Base-by-base conservation (phyloP, 202 grass and related monocot species). In the Zizania palustris region DNA sequence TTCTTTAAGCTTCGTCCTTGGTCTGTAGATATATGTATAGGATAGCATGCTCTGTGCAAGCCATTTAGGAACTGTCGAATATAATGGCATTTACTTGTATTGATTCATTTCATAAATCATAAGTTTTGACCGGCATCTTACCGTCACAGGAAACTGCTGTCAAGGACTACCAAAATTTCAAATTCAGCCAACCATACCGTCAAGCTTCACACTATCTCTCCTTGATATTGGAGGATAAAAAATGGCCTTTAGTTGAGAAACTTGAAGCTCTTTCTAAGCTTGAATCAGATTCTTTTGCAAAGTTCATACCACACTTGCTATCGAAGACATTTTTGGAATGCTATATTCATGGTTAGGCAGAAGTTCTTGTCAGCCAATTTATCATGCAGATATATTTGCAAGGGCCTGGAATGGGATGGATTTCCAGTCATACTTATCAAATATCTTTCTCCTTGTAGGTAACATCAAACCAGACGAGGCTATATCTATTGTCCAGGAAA, bases 391-490 rank as follows among this genome's bases (percentile, higher is more conserved):
- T 75, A 64, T 72, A 63, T 66, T 82, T 77, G 11, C 45, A 35
- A 59, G 15, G 6, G 63, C 63, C 21, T 69, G n/a, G 8, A 63
- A 45, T 58, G 13, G 16, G 66, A 40, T 82, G 11, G 34, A 77
- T 77, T 75, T 39, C 73, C 22, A 37, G 66, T 41, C 11, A 5
- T 82, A 73, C 74, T 79, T 70, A 63, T 18, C 38, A 12, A 63
- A 63, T 60, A 65, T 28, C 11, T 54, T 43, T 50, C 16, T 45
- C 58, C 4, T 57, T 88, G 61, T 65, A 97, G 94, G 94, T 55
- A 97, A 97, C 70, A 82, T 97, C 74, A 84, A 90, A 89, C 84
- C 76, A 79, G 85, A 80, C 73, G 94, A 93, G 85, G 91, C 94
- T 67, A 81, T 86, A 78, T 92, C 84, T 77, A 80, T 97, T 44